phyloP scores from a whole-genome alignment of 2,329 filamentous ascomycete genomes.

The Exophiala aquamarina region DNA sequence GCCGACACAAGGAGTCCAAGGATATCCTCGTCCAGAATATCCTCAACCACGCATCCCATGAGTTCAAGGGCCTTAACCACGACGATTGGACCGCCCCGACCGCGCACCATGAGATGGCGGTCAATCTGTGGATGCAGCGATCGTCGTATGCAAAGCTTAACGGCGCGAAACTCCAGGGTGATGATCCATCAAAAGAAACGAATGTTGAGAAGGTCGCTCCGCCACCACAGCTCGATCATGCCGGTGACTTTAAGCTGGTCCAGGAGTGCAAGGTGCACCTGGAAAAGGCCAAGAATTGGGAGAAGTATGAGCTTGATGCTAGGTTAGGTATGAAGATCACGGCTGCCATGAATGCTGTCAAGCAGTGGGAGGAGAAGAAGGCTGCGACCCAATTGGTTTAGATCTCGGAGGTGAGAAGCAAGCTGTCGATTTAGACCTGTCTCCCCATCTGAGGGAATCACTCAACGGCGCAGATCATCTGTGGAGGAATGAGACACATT shows the following conservation, averaged over 20 bases:
- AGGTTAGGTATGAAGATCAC: slow-evolving; percentile 52
- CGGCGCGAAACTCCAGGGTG: slow-evolving; percentile 24
- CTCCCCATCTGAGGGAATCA: too few relatives aligned
- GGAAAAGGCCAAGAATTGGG: slow-evolving; percentile 59
- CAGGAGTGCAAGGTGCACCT: slow-evolving; percentile 56
- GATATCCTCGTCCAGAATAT: slow-evolving; percentile 62
- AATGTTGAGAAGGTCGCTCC: not conserved
- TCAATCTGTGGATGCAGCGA: slow-evolving; percentile 72
- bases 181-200: slow-evolving; percentile 3
- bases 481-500: too few relatives aligned
- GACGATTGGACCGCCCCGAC: slow-evolving; percentile 68
- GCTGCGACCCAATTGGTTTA: too few relatives aligned
- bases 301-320: slow-evolving; percentile 62
- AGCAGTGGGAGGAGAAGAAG: slow-evolving; percentile 40
- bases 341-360: slow-evolving; percentile 44
- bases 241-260: slow-evolving; percentile 42
- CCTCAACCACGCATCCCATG: slow-evolving; percentile 48
- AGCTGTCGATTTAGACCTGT: too few relatives aligned
- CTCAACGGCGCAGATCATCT: too few relatives aligned
- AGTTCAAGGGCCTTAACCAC: slow-evolving; percentile 51
- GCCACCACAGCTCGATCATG: slow-evolving; percentile 14
- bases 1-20: slow-evolving; percentile 64
- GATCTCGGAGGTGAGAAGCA: too few relatives aligned
- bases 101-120: slow-evolving; percentile 83
- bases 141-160: slow-evolving; percentile 36